phyloP scores from a whole-genome alignment of 2,329 filamentous ascomycete species.

The Fusarium oxysporum region DNA sequence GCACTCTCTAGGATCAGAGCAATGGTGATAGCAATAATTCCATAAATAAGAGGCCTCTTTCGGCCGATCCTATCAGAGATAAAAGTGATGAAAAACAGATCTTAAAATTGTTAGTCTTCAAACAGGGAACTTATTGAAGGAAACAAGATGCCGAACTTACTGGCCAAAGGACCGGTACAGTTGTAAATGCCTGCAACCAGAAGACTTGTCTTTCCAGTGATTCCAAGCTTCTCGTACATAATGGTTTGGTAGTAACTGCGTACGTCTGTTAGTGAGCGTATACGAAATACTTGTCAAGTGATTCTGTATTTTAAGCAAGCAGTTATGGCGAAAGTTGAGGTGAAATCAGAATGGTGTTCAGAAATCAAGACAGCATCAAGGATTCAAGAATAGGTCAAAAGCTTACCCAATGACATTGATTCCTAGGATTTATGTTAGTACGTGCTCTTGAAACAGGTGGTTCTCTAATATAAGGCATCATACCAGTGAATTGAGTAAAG shows the following conservation, averaged over 20 bases:
- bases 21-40: slow-evolving; percentile 67
- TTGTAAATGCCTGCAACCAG: slow-evolving; percentile 72
- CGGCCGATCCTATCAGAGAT: slow-evolving; percentile 71
- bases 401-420: slow-evolving; percentile 63
- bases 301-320: neutral
- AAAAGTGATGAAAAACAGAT: slow-evolving; percentile 67
- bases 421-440: slow-evolving; percentile 37
- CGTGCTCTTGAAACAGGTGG: neutral
- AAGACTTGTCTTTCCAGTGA: slow-evolving; percentile 62
- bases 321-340: too few species aligned
- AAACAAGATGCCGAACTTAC: slow-evolving; percentile 28
- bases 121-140: neutral
- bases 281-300: neutral
- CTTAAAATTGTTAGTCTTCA: slow-evolving; percentile 34
- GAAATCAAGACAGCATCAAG: too few species aligned
- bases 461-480: neutral
- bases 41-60: slow-evolving; percentile 73
- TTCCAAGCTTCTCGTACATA: slow-evolving; percentile 63
- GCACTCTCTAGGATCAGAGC: slow-evolving; percentile 68
- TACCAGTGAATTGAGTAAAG: slow-evolving; percentile 64
- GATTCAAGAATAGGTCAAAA: neutral
- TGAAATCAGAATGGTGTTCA: neutral
- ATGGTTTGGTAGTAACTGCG: slow-evolving; percentile 60
- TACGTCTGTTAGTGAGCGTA: neutral
- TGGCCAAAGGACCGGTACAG: slow-evolving; percentile 65